Conservation (phyloP, 306 rosid species). For the Acacia acuminata region DNA sequence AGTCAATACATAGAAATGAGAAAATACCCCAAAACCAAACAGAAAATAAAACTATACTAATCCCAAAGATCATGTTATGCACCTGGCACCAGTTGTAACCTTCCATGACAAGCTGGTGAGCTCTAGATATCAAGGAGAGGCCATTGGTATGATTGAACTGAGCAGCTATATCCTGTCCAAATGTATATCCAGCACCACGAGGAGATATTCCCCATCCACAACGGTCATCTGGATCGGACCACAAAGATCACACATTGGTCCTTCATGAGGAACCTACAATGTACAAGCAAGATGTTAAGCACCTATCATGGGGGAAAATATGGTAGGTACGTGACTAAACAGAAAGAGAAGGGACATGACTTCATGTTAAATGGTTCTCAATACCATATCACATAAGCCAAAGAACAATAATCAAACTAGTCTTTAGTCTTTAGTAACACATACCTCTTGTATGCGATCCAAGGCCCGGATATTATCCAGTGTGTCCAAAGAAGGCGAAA, state of each 20-base stretch:
- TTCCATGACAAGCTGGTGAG: constrained; percentile 99
- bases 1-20: constrained; percentile 31
- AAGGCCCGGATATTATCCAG: constrained; percentile 89
- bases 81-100: constrained; percentile 99
- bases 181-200: constrained; percentile 98
- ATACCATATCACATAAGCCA: constrained; percentile 19
- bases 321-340: constrained; percentile 7
- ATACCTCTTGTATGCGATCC: constrained; percentile 96
- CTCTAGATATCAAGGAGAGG: constrained; percentile 91
- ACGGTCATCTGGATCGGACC: constrained; percentile 99
- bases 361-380: constrained; percentile 1
- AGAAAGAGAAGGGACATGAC: background rate
- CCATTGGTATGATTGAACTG: constrained; percentile 95
- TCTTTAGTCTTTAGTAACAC: constrained; percentile 25
- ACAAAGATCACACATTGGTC: constrained; percentile 99
- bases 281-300: constrained; percentile 20
- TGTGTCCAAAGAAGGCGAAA: constrained; percentile 95
- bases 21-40: background rate
- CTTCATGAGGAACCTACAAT: constrained; percentile 94
- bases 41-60: background rate
- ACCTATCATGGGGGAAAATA: constrained; percentile 7
- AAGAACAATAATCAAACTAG: constrained; percentile 12
- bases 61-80: constrained; percentile 23
- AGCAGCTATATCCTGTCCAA: constrained; percentile 97
- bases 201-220: constrained; percentile 99